Evolutionary conservation across 768 basidiomycete genomes (phyloP).

Genomic region (Phlegmacium glaucopus): DNA sequence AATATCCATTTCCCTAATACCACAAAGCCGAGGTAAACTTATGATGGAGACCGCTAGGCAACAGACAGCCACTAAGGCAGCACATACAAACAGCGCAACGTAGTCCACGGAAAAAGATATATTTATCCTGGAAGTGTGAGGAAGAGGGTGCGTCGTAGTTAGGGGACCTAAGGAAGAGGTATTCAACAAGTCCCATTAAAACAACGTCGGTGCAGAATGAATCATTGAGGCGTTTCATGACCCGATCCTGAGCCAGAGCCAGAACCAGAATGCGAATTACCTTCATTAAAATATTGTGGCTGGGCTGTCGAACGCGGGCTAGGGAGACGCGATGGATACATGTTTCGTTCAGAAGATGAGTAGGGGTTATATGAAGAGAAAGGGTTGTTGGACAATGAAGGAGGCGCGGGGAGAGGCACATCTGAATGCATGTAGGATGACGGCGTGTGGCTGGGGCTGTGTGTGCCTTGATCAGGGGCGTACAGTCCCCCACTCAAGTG

Average conservation of each 20-base stretch:
- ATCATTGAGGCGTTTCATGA: slow-evolving; percentile 42
- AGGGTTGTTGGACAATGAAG: slow-evolving; percentile 44
- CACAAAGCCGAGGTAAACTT: no score
- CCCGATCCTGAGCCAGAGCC: slow-evolving; percentile 45
- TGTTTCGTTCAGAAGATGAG: slow-evolving; percentile 25
- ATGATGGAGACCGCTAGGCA: no score
- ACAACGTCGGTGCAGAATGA: slow-evolving; percentile 3
- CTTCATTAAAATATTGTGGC: slow-evolving; percentile 34
- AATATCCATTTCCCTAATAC: no score
- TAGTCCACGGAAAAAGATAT: no score
- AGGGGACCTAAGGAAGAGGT: no score
- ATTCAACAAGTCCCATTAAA: neutral
- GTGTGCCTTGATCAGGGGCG: slow-evolving; percentile 35
- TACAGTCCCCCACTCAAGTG: slow-evolving; percentile 33
- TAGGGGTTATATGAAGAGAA: slow-evolving; percentile 34
- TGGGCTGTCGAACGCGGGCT: slow-evolving; percentile 34
- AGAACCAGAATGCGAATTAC: slow-evolving; percentile 36
- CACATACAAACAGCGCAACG: no score
- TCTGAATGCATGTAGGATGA: slow-evolving; percentile 36
- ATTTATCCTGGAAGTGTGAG: no score
- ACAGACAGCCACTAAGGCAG: no score
- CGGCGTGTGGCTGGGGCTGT: slow-evolving; percentile 36
- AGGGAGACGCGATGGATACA: slow-evolving; percentile 34
- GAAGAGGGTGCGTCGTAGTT: no score
- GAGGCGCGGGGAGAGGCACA: slow-evolving; percentile 51